Evolutionary conservation across 495 filamentous ascomycete species (phyloP).

Genomic region (Xylaria palmicola): DNA sequence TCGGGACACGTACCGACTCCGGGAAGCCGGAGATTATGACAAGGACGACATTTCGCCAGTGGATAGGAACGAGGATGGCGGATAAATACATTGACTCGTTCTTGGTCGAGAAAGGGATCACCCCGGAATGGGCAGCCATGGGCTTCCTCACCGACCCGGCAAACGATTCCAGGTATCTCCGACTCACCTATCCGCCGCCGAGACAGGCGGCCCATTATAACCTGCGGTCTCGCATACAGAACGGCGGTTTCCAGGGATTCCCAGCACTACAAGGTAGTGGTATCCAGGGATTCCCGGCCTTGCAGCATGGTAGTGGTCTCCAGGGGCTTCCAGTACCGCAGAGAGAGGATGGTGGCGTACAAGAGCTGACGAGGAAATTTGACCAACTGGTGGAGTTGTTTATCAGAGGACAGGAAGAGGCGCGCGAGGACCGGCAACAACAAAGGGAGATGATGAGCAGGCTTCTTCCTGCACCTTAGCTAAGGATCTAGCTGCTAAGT

Average conservation of each 20-base stretch:
- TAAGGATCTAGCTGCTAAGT: not conserved
- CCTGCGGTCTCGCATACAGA: not conserved
- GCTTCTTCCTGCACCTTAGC: not conserved
- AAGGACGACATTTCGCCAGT: slow-evolving; percentile 1
- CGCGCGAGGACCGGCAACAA: not conserved
- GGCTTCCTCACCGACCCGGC: not conserved
- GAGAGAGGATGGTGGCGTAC: not conserved
- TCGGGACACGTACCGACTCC: not conserved
- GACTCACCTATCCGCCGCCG: not conserved
- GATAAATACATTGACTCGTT: not conserved
- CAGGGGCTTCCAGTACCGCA: not conserved
- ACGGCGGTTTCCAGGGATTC: not conserved
- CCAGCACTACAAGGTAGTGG: not conserved
- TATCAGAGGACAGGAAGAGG: not conserved
- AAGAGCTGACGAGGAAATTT: not conserved
- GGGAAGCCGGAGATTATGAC: not conserved
- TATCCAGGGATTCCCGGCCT: no score
- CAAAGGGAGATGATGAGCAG: not conserved
- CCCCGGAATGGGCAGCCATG: not conserved
- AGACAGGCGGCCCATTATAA: not conserved
- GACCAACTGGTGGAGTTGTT: not conserved
- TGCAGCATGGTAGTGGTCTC: not conserved
- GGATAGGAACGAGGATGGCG: not conserved
- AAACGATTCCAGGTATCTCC: not conserved
- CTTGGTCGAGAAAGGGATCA: not conserved